A percentile compares a stretch with the other conserved stretches of the same genome.
Conservation (phyloP, 2,329 filamentous ascomycete species). For the Pseudopyricularia cyperi region DNA sequence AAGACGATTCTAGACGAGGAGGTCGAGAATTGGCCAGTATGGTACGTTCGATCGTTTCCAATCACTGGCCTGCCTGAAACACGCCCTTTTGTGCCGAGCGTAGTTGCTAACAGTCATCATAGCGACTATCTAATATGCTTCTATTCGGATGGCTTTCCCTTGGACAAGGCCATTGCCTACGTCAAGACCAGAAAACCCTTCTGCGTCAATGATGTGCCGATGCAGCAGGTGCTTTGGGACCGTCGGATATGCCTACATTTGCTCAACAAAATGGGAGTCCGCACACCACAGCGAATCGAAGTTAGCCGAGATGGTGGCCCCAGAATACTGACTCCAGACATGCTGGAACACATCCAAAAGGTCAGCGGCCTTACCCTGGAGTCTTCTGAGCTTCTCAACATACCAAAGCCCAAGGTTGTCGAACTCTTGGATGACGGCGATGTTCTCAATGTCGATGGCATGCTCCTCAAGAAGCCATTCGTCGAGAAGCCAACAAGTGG, state of each 20-base stretch:
- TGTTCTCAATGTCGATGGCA: conserved; percentile 75
- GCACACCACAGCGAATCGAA: conserved; percentile 77
- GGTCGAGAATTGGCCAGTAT: conserved; percentile 91
- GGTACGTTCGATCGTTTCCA: conserved; percentile 31
- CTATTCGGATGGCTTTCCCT: conserved; percentile 92
- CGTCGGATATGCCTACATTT: conserved; percentile 78
- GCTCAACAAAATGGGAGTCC: conserved; percentile 78
- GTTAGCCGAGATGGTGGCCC: conserved; percentile 91
- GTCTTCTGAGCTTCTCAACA: conserved; percentile 48
- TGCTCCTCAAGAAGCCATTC: conserved; percentile 76
- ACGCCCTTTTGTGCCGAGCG: neutral
- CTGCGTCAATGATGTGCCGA: conserved; percentile 92
- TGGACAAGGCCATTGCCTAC: conserved; percentile 96
- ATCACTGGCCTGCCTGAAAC: neutral
- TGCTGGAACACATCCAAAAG: conserved; percentile 68
- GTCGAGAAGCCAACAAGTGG: conserved; percentile 98
- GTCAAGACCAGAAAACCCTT: conserved; percentile 88
- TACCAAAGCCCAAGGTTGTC: conserved; percentile 48
- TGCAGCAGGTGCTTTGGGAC: conserved; percentile 97
- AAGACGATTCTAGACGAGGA: conserved; percentile 97
- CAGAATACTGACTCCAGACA: conserved; percentile 60
- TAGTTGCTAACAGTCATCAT: conserved; percentile 12
- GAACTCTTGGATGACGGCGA: conserved; percentile 86
- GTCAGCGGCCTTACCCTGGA: conserved; percentile 67
- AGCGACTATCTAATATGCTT: conserved; percentile 94